Conservation (phyloP, 306 rosid genomes). For the Leucaena leucocephala region DNA sequence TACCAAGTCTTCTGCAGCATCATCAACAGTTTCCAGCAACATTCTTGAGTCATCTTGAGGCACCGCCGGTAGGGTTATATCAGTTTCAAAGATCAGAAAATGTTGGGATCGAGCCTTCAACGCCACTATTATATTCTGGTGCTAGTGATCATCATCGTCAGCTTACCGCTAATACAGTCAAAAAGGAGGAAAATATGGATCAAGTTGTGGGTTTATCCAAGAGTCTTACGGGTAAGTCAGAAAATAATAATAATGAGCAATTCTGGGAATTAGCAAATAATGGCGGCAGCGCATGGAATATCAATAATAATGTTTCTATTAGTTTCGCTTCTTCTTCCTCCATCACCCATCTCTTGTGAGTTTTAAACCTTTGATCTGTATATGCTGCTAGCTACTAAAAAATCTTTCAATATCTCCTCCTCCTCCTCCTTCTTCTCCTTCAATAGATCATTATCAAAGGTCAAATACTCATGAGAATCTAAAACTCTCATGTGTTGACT, state of each 20-base stretch:
- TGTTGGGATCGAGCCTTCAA: background rate
- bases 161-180: conserved; percentile 33
- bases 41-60: conserved; percentile 59
- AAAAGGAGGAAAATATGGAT: conserved; percentile 56
- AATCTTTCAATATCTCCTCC: background rate
- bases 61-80: conserved; percentile 52
- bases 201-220: conserved; percentile 63
- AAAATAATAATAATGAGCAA: conserved; percentile 40
- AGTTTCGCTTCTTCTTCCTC: conserved; percentile 57
- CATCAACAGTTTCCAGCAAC: conserved; percentile 59
- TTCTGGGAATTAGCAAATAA: conserved; percentile 36
- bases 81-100: conserved; percentile 41
- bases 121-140: conserved; percentile 11
- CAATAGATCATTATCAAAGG: background rate
- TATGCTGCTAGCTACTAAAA: background rate
- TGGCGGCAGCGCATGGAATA: conserved; percentile 59
- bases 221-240: conserved; percentile 53
- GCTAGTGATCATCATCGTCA: conserved; percentile 32
- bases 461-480: background rate
- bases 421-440: background rate
- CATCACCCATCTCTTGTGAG: conserved; percentile 53
- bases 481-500: background rate
- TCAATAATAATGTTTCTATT: conserved; percentile 43
- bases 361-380: background rate
- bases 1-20: conserved; percentile 43